Base-by-base conservation (phyloP, 371 early-diverging fungal genomes). In the Polyrhizophydium stewartii region DNA sequence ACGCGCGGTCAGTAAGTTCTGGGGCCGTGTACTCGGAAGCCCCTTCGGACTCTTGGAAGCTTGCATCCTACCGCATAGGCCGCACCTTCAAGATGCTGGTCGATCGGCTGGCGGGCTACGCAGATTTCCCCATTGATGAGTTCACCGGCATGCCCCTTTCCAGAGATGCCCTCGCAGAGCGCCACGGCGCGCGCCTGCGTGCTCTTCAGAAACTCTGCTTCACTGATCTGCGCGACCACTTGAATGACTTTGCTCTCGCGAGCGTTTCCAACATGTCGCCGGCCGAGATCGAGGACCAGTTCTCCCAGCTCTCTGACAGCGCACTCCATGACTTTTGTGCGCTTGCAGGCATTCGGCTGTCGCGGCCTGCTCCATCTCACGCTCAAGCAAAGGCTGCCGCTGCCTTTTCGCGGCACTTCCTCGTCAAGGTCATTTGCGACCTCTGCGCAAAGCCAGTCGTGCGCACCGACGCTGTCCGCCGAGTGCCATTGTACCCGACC, bases 41-140 rank as follows among this genome's bases (percentile, higher is more conserved):
- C 25, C 3, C 3, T 3, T 53, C 53, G 3, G 53, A 53, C 5
- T 30, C 53, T 3, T 53, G 53, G 53, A 27, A 16, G 3, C 5
- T 53, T 6, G 10, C 9, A 16, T 9, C 30, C 21, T 31, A 53
- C 32, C 21, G 31, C n/a, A 3, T 38, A 22, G 40, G 58, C 3
- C 65, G 74, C 28, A 60, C 83, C 16, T 83, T 92, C 56, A 76
- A 76, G 22, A 81, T 83, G 33, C 69, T 93, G 35, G 62, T 89
- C 51, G 81, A 78, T 10, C 78, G 73, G 59, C 78, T 94, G 30
- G 70, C 79, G 13, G 87, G 81, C 50, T 90, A 88, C 66, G 72
- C 86, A 7, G 74, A 84, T 41, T 93, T 94, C 61, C 89, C 89
- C 45, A 87, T 97, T 40, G 87, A 90, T 62, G 90, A 92, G 55